Percentiles rank a stretch among this genome's conserved stretches.
These are phyloP conservation scores for Collybia sp. DNA, from an alignment of 768 basidiomycete genomes.

Conservation along the genomic window DNA sequence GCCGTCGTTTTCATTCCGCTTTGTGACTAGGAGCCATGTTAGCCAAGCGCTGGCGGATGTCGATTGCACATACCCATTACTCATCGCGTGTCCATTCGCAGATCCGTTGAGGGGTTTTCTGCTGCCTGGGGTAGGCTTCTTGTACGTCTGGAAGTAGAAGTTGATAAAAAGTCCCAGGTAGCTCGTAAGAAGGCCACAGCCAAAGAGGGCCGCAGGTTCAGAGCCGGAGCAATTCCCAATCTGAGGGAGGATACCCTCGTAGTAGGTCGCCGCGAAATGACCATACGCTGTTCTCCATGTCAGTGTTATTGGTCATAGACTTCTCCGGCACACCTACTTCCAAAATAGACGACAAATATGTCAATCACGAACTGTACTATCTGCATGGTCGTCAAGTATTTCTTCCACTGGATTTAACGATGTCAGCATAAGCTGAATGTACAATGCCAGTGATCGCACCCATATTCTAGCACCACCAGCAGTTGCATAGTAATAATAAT, in stretches of 20 bases:
- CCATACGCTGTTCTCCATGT: conserved; percentile 53
- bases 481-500: conserved; percentile 99
- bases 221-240: conserved; percentile 85
- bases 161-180: conserved; percentile 96
- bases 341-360: conserved; percentile 88
- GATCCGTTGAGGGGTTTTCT: conserved; percentile 35
- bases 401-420: conserved; percentile 89
- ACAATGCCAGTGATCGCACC: conserved; percentile 42
- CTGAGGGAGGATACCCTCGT: conserved; percentile 55
- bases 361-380: conserved; percentile 96
- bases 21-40: conserved; percentile 19
- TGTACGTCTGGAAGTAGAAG: conserved; percentile 86
- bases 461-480: conserved; percentile 96
- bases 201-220: conserved; percentile 83
- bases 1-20: conserved; percentile 19
- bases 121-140: conserved; percentile 43
- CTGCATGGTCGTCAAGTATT: conserved; percentile 95
- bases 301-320: conserved; percentile 5
- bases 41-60: neutral
- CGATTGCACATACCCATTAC: conserved; percentile 22
- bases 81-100: conserved; percentile 41
- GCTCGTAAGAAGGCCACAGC: conserved; percentile 81
- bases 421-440: conserved; percentile 2
- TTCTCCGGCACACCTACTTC: conserved; percentile 56
- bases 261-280: conserved; percentile 70